phyloP scores from a whole-genome alignment of 1,139 yeast genomes.

The Pichia sp. region DNA sequence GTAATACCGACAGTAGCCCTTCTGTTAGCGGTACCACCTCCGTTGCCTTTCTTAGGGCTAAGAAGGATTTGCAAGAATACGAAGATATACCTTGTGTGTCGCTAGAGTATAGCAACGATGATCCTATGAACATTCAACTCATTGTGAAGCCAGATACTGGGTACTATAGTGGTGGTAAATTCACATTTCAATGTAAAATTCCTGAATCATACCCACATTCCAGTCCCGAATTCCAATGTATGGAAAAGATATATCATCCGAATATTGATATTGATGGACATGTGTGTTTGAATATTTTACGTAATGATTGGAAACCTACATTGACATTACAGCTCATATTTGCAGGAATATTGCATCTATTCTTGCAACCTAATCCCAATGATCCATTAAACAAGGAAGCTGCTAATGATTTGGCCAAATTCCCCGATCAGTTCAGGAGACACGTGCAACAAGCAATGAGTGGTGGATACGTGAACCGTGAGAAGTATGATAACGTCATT shows the following conservation, averaged over 20 bases:
- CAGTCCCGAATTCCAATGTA: constrained; percentile 79
- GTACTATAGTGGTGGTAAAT: constrained; percentile 61
- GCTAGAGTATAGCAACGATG: constrained; percentile 11
- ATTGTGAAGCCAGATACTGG: constrained; percentile 73
- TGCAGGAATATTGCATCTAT: constrained; percentile 79
- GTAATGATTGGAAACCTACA: constrained; percentile 98
- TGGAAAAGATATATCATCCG: constrained; percentile 80
- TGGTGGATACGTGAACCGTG: constrained; percentile 60
- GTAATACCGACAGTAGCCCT: constrained; percentile 29
- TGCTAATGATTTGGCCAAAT: constrained; percentile 62
- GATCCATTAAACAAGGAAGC: constrained; percentile 93
- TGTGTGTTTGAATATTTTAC: constrained; percentile 79
- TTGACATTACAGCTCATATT: constrained; percentile 73
- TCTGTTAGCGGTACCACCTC: constrained; percentile 3
- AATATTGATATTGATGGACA: constrained; percentile 88
- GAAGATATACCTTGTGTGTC: constrained; percentile 18
- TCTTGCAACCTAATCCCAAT: constrained; percentile 83
- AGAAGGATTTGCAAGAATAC: constrained; percentile 26
- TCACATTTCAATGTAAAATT: constrained; percentile 58
- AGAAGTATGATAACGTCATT: constrained; percentile 51
- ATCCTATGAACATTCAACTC: constrained; percentile 51
- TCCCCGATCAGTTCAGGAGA: constrained; percentile 46
- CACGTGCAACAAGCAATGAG: constrained; percentile 62
- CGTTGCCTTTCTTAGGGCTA: constrained; percentile 25
- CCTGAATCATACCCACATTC: constrained; percentile 81